Conservation (phyloP, 2,329 filamentous ascomycete species). For the Endothia cerciana region DNA sequence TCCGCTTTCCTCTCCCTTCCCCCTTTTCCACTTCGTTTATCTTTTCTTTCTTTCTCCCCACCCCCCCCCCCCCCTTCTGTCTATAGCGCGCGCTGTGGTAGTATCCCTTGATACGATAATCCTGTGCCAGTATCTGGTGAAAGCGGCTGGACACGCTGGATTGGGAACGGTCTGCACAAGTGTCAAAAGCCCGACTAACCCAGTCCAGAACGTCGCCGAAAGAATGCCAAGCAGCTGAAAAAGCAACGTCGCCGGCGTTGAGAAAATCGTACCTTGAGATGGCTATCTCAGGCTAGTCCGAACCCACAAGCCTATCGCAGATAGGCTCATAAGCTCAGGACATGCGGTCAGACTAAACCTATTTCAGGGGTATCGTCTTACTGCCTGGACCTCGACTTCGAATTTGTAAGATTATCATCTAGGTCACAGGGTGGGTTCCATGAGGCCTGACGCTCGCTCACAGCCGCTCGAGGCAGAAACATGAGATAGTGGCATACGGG, state of each 20-base stretch:
- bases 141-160: neutral
- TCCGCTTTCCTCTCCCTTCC: too few species aligned
- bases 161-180: neutral
- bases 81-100: neutral
- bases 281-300: neutral
- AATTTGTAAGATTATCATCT: neutral
- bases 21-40: neutral
- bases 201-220: neutral
- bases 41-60: neutral
- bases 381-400: neutral
- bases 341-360: neutral
- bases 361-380: neutral
- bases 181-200: neutral
- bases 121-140: neutral
- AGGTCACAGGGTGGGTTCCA: neutral
- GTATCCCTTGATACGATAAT: neutral
- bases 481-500: neutral
- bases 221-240: neutral
- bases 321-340: neutral
- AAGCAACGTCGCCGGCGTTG: neutral
- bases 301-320: neutral
- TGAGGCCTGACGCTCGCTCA: neutral
- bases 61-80: too few species aligned
- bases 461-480: neutral
- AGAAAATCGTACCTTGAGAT: neutral